Percentiles rank a stretch among this genome's conserved stretches.
phyloP scores from a whole-genome alignment of 31 red algal species.

The Bonnemaisonia californica region DNA sequence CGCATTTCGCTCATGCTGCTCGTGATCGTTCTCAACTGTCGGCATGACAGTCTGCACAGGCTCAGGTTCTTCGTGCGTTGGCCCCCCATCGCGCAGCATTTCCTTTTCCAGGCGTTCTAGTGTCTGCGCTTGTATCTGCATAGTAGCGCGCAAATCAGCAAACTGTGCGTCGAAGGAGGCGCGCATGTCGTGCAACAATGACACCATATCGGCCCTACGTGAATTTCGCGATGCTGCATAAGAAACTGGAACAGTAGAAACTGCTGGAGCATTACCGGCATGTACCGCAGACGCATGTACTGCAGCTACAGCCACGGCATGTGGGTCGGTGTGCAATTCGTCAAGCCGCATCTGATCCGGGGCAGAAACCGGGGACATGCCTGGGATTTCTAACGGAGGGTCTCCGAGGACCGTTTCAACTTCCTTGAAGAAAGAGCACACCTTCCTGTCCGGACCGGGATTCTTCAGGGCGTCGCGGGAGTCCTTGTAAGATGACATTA shows the following conservation, averaged over 20 bases:
- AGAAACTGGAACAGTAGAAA: neutral
- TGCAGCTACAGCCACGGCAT: no score
- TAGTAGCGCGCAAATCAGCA: neutral
- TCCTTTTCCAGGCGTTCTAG: neutral
- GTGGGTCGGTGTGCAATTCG: neutral
- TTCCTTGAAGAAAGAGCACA: conserved; percentile 37
- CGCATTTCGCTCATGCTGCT: no score
- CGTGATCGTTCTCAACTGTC: no score
- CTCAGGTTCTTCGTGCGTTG: neutral
- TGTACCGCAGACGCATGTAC: neutral
- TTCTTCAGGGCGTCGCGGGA: conserved; percentile 15
- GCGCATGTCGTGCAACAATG: neutral
- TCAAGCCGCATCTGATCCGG: neutral
- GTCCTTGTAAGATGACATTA: conserved; percentile 35
- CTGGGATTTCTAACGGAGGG: conserved; percentile 14
- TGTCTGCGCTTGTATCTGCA: neutral
- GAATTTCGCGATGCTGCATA: neutral
- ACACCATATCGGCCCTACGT: neutral
- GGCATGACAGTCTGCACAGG: no score
- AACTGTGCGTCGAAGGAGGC: neutral
- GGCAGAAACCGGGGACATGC: neutral
- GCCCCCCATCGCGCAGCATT: neutral
- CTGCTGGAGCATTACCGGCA: neutral
- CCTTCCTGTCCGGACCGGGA: neutral
- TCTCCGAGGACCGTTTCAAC: conserved; percentile 22